These are phyloP conservation scores for Chamaenerion angustifolium DNA, from an alignment of 345 rosid genomes.

Conservation along the genomic window DNA sequence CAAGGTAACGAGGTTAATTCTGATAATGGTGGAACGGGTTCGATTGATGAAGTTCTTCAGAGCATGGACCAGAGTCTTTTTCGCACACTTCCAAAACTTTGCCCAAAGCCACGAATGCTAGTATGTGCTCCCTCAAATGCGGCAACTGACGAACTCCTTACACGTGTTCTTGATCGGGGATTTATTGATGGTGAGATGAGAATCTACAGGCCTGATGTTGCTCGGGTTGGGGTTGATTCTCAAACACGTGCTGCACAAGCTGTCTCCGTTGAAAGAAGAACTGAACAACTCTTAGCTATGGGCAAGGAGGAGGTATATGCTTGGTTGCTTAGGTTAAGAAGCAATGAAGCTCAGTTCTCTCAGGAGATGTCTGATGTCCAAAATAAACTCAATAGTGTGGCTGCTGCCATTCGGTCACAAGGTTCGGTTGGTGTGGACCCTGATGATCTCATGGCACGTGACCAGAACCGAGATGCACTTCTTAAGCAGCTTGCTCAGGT, in stretches of 20 bases:
- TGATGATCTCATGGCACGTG: constrained; percentile 75
- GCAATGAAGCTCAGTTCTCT: constrained; percentile 65
- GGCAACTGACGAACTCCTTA: constrained; percentile 93
- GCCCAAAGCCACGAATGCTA: constrained; percentile 94
- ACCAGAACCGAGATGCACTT: constrained; percentile 75
- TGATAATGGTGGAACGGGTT: constrained; percentile 53
- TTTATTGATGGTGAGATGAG: constrained; percentile 99
- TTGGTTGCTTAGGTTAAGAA: constrained; percentile 72
- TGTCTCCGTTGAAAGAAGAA: constrained; percentile 96
- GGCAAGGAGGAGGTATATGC: constrained; percentile 75
- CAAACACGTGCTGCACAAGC: constrained; percentile 99
- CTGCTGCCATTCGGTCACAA: constrained; percentile 70
- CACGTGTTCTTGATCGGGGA: constrained; percentile 98
- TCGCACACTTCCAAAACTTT: constrained; percentile 87
- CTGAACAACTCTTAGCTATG: constrained; percentile 73
- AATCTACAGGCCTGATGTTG: constrained; percentile 94
- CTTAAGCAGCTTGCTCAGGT: constrained; percentile 89
- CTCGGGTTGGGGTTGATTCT: constrained; percentile 96
- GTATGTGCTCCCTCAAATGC: constrained; percentile 99
- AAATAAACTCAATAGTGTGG: constrained; percentile 60
- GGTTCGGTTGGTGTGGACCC: constrained; percentile 99
- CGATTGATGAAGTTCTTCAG: constrained; percentile 97
- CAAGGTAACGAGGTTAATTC: constrained; percentile 59
- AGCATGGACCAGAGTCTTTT: constrained; percentile 96
- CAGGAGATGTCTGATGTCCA: constrained; percentile 70